Evolutionary conservation across 768 basidiomycete genomes (phyloP).

Genomic region (Albatrellus ellisii): DNA sequence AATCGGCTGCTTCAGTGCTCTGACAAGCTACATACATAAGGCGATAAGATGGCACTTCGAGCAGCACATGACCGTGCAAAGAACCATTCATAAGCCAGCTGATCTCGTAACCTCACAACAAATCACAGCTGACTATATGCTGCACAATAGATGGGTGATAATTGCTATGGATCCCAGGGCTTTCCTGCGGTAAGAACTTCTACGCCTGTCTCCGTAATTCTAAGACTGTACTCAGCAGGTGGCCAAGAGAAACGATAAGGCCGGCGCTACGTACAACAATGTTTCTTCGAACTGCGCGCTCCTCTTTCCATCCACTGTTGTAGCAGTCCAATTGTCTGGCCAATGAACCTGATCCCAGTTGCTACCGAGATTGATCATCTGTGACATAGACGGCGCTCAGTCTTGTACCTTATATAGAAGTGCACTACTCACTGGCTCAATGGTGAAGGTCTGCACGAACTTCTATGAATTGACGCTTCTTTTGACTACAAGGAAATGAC

Average conservation of each 20-base stretch:
- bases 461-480: slow-evolving; percentile 4
- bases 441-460: slow-evolving; percentile 43
- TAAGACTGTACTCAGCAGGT: slow-evolving; percentile 22
- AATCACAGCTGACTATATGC: background rate
- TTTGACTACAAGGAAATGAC: slow-evolving; percentile 22
- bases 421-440: slow-evolving; percentile 50
- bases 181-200: slow-evolving; percentile 69
- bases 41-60: no score
- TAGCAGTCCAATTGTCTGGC: slow-evolving; percentile 96
- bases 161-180: slow-evolving; percentile 19
- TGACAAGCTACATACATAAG: slow-evolving; percentile 3
- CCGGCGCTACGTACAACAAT: slow-evolving; percentile 50
- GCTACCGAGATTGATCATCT: slow-evolving; percentile 90
- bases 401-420: background rate
- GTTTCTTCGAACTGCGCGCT: slow-evolving; percentile 99
- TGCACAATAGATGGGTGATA: background rate
- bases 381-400: slow-evolving; percentile 8
- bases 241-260: slow-evolving; percentile 2
- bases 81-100: background rate
- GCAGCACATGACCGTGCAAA: background rate
- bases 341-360: slow-evolving; percentile 72
- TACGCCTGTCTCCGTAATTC: slow-evolving; percentile 84
- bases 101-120: no score
- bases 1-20: slow-evolving; percentile 2
- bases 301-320: slow-evolving; percentile 77